Conservation (phyloP, 2,329 filamentous ascomycete genomes). For the Emericellopsis atlantica region DNA sequence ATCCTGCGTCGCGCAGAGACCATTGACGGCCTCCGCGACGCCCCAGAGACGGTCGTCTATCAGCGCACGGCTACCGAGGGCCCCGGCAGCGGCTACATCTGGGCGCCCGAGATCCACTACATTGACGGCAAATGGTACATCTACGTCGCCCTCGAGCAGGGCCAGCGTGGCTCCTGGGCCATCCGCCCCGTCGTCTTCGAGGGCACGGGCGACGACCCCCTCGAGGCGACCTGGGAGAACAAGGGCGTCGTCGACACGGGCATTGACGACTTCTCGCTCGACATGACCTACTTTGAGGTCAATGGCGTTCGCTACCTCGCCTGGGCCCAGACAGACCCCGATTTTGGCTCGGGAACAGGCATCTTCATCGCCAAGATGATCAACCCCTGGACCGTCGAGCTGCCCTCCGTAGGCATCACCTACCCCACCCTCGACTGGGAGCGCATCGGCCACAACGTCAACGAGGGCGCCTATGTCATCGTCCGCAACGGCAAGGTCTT, state of each 20-base stretch:
- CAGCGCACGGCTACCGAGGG: background rate
- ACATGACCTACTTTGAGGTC: constrained; percentile 13
- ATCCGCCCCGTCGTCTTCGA: constrained; percentile 15
- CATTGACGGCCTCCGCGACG: constrained; percentile 1
- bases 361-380: constrained; percentile 12
- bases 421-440: constrained; percentile 8
- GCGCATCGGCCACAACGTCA: constrained; percentile 9
- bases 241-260: constrained; percentile 14
- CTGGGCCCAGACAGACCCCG: constrained; percentile 16
- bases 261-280: constrained; percentile 16
- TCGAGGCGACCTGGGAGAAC: constrained; percentile 13
- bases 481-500: constrained; percentile 7
- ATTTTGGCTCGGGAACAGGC: constrained; percentile 7
- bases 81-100: constrained; percentile 1
- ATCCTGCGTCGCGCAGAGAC: constrained; percentile 1
- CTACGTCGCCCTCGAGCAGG: constrained; percentile 25
- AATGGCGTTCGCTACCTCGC: constrained; percentile 14
- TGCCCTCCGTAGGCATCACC: constrained; percentile 5
- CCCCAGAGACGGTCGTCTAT: background rate
- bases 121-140: constrained; percentile 39
- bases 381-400: constrained; percentile 14
- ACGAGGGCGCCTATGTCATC: constrained; percentile 8
- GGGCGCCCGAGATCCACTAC: constrained; percentile 38
- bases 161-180: constrained; percentile 2
- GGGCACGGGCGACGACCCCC: constrained; percentile 12